Conservation (phyloP, 805 yeast species). For the Alloascoidea africana region DNA sequence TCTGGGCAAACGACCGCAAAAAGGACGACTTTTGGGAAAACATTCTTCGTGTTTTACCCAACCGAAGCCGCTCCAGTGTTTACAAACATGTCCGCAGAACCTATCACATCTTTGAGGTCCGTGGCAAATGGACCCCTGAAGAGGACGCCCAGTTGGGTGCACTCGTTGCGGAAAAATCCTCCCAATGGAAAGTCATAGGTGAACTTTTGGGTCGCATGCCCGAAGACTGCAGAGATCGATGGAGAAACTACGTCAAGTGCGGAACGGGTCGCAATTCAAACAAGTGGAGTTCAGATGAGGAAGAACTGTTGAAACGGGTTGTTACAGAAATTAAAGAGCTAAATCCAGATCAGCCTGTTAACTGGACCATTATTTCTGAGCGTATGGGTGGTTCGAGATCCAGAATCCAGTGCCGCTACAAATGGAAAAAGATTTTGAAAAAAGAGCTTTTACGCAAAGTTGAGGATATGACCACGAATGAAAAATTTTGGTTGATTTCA, state of each 20-base stretch:
- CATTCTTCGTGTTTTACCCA: slow-evolving; percentile 52
- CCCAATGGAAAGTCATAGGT: slow-evolving; percentile 72
- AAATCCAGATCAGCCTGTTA: slow-evolving; percentile 24
- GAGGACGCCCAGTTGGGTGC: slow-evolving; percentile 48
- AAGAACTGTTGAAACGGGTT: slow-evolving; percentile 32
- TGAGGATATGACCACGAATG: slow-evolving; percentile 24
- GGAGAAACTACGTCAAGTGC: slow-evolving; percentile 78
- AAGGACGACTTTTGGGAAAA: slow-evolving; percentile 73
- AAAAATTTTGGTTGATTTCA: slow-evolving; percentile 31
- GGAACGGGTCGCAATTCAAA: slow-evolving; percentile 49
- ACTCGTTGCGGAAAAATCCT: slow-evolving; percentile 42
- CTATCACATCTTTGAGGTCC: slow-evolving; percentile 59
- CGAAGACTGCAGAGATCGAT: slow-evolving; percentile 77
- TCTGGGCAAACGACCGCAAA: slow-evolving; percentile 65
- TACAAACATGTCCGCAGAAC: slow-evolving; percentile 73
- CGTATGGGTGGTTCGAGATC: slow-evolving; percentile 65
- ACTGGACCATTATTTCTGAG: slow-evolving; percentile 74
- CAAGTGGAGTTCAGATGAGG: slow-evolving; percentile 58
- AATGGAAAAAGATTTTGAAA: slow-evolving; percentile 62
- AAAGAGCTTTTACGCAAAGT: slow-evolving; percentile 34
- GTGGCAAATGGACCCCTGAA: slow-evolving; percentile 69
- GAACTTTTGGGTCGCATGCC: slow-evolving; percentile 69
- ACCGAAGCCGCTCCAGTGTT: slow-evolving; percentile 61
- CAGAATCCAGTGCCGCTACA: slow-evolving; percentile 73
- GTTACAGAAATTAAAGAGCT: slow-evolving; percentile 27